Evolutionary conservation across 139 green algal genomes (phyloP), one percentile per base, ranked within the genome.

Genomic region (Diplosphaera chodatii): DNA sequence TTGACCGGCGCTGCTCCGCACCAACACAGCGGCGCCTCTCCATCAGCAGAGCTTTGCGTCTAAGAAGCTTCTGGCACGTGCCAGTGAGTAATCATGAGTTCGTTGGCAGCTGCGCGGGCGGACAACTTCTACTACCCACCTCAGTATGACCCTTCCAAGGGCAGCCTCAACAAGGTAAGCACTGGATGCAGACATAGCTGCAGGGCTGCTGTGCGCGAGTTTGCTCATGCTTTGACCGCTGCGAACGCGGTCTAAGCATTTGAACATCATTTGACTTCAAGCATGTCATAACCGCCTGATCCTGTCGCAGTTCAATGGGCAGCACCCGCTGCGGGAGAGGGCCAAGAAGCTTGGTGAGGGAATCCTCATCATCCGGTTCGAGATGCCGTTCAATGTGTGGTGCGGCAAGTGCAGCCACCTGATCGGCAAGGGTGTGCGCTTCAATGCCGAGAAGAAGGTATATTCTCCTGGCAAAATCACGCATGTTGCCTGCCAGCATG

Each of bases 401-500:
- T 99, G 94, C 77, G 68, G 55, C 16, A 88, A 90, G 33, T 99
- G 94, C 76, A 67, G 75, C 32, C 82, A 96, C 74, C 85, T 96
- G 40, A 97, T 99, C 33, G 94, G 85, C 70, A 95, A 97, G 80
- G 94, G 91, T 30, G 94, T 97, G 67, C 88, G 94, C 63, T 99
- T 99, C 85, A 99, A 99, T 73, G 94, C 94, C 6, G 94, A 98
- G 78, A 99, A 99, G 88, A 93, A 93, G 82, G 48, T 59, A n/a
- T n/a, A n/a, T n/a, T n/a, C n/a, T n/a, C n/a, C n/a, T n/a, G n/a
- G n/a, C n/a, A n/a, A n/a, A n/a, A n/a, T n/a, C n/a, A n/a, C n/a
- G n/a, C n/a, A n/a, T n/a, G n/a, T n/a, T n/a, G n/a, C n/a, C n/a
- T n/a, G n/a, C n/a, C n/a, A n/a, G n/a, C n/a, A n/a, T n/a, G n/a